A percentile compares a stretch with the other conserved stretches of the same genome.
Evolutionary conservation across 257 asterid species (phyloP).

Genomic region (Fraxinus excelsior): DNA sequence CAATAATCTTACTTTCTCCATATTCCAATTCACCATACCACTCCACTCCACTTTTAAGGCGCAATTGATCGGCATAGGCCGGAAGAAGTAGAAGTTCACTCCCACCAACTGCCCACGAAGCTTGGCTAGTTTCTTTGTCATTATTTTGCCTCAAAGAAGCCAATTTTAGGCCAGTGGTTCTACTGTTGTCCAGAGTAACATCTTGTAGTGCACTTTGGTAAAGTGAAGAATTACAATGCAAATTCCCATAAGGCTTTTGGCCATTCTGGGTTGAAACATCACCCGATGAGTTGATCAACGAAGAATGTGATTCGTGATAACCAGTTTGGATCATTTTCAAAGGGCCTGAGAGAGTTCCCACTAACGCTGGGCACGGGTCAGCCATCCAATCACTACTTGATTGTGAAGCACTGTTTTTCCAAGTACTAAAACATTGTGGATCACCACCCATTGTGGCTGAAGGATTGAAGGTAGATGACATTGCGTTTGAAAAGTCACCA

Average conservation of each 20-base stretch:
- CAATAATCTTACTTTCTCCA: background rate
- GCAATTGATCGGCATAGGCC: constrained; percentile 34
- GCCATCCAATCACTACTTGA: constrained; percentile 26
- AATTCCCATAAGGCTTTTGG: background rate
- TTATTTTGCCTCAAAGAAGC: constrained; percentile 30
- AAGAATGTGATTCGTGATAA: constrained; percentile 32
- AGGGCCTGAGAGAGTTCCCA: constrained; percentile 31
- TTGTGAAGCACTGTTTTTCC: constrained; percentile 43
- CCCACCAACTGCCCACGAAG: constrained; percentile 34
- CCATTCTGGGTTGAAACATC: background rate
- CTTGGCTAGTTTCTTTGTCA: constrained; percentile 22
- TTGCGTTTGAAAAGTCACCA: constrained; percentile 16
- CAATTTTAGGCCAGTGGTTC: constrained; percentile 31
- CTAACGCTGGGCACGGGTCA: constrained; percentile 31
- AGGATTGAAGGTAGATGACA: background rate
- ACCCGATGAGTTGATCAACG: background rate
- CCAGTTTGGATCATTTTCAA: constrained; percentile 29
- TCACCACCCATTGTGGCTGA: constrained; percentile 11
- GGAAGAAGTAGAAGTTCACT: constrained; percentile 39
- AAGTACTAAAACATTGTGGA: constrained; percentile 35
- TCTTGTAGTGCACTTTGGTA: constrained; percentile 47
- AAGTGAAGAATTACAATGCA: background rate
- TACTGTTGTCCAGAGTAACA: constrained; percentile 36
- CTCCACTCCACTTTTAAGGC: constrained; percentile 21
- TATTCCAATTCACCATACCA: constrained; percentile 33